phyloP scores from a whole-genome alignment of 2,329 filamentous ascomycete genomes.

The Apiospora pterosperma region DNA sequence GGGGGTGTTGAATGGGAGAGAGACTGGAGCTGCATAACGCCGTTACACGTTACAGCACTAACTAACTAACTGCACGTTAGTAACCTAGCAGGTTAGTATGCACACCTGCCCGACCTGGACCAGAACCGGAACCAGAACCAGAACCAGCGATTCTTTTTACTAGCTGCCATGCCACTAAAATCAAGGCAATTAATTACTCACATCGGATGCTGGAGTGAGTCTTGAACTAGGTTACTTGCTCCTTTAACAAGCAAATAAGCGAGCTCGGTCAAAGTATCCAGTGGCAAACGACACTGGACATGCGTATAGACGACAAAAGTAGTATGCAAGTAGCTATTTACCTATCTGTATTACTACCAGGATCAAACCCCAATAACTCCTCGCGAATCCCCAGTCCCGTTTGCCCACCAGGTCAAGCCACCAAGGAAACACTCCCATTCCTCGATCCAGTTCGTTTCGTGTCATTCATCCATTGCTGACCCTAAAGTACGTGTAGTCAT shows the following conservation, averaged over 20 bases:
- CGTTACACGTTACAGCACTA: constrained; percentile 2
- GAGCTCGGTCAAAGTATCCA: too few relatives aligned
- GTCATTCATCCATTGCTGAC: background rate
- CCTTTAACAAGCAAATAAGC: too few relatives aligned
- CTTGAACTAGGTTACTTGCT: background rate
- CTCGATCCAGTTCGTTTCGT: background rate
- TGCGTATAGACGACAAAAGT: too few relatives aligned
- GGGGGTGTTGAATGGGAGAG: too few relatives aligned
- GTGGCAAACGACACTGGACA: too few relatives aligned
- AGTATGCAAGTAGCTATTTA: background rate
- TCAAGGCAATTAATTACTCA: background rate
- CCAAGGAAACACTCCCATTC: background rate
- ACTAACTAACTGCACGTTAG: too few relatives aligned
- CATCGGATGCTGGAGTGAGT: background rate
- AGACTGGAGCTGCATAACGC: background rate
- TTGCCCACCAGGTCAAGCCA: background rate
- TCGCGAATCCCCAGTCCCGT: background rate
- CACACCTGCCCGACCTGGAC: background rate
- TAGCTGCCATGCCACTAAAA: background rate
- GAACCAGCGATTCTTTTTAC: background rate
- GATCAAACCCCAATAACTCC: background rate
- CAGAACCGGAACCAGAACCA: background rate
- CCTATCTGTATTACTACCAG: background rate
- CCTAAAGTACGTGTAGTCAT: background rate
- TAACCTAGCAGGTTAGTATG: too few relatives aligned